These are phyloP conservation scores for Isoetes engelmannii DNA, from an alignment of 83 land plant genomes.

Conservation along the genomic window DNA sequence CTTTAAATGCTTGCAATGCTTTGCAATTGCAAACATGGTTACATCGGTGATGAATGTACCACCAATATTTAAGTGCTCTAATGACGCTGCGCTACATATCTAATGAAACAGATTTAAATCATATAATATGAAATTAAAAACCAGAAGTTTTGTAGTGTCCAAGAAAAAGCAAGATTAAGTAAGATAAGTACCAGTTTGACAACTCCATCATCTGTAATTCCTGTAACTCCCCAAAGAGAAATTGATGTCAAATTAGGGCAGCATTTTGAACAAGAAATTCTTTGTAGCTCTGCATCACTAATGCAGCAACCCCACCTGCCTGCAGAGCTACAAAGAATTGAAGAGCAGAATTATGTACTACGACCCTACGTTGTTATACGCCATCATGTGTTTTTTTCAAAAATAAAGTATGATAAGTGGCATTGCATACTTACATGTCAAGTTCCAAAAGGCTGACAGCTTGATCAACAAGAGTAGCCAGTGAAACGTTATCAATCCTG, in stretches of 20 bases:
- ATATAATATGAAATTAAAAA: neutral
- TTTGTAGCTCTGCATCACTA: constrained; percentile 61
- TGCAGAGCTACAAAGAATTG: constrained; percentile 61
- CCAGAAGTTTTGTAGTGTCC: neutral
- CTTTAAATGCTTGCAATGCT: constrained; percentile 60
- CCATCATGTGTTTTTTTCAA: no score
- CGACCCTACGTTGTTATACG: no score
- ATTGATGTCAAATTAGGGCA: constrained; percentile 62
- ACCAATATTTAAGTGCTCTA: constrained; percentile 79
- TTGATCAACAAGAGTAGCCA: constrained; percentile 45
- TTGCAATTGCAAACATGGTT: constrained; percentile 68
- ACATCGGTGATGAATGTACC: constrained; percentile 93
- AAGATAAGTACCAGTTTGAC: constrained; percentile 49
- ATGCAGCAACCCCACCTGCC: constrained; percentile 86
- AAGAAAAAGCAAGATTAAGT: constrained; percentile 5
- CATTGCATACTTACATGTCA: constrained; percentile 42
- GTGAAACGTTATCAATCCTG: constrained; percentile 66
- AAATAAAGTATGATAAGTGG: no score
- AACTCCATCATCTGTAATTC: constrained; percentile 83
- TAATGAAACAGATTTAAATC: constrained; percentile 14
- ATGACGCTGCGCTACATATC: constrained; percentile 67
- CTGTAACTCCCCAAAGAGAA: constrained; percentile 86
- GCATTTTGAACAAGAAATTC: constrained; percentile 62
- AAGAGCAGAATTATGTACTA: no score
- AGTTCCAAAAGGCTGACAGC: constrained; percentile 62